phyloP scores from a whole-genome alignment of 2,329 filamentous ascomycete genomes.

The Ceratocystis eucalypticola region DNA sequence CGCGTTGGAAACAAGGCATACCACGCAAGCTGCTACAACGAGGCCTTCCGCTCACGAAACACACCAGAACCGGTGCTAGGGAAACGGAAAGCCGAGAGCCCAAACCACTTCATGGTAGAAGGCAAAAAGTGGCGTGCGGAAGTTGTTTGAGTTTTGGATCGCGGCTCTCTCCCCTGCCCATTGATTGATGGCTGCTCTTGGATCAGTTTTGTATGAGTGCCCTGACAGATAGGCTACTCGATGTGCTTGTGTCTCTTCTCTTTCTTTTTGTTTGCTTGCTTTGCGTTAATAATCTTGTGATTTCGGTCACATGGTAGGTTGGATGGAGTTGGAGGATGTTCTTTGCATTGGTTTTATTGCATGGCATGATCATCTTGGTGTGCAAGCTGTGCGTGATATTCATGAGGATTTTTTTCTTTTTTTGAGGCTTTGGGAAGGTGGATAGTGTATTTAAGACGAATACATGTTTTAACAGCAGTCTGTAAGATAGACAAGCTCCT shows the following conservation, averaged over 20 bases:
- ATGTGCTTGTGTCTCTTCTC: neutral
- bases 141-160: constrained; percentile 9
- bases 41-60: constrained; percentile 56
- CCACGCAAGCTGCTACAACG: constrained; percentile 78
- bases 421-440: neutral
- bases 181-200: neutral
- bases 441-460: neutral
- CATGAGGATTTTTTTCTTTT: neutral
- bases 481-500: neutral
- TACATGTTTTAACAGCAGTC: neutral
- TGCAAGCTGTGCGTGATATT: neutral
- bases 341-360: constrained; percentile 1
- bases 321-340: neutral
- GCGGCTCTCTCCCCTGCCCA: neutral
- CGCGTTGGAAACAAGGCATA: constrained; percentile 68
- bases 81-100: constrained; percentile 53
- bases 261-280: neutral
- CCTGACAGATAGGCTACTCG: neutral
- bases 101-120: constrained; percentile 13
- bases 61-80: constrained; percentile 47
- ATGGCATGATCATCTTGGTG: constrained; percentile 7
- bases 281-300: neutral
- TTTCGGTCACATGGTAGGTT: neutral
- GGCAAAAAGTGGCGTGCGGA: constrained; percentile 20
- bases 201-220: neutral